These are phyloP conservation scores for Pleurotus cornucopiae DNA, from an alignment of 768 basidiomycete genomes.

Conservation along the genomic window DNA sequence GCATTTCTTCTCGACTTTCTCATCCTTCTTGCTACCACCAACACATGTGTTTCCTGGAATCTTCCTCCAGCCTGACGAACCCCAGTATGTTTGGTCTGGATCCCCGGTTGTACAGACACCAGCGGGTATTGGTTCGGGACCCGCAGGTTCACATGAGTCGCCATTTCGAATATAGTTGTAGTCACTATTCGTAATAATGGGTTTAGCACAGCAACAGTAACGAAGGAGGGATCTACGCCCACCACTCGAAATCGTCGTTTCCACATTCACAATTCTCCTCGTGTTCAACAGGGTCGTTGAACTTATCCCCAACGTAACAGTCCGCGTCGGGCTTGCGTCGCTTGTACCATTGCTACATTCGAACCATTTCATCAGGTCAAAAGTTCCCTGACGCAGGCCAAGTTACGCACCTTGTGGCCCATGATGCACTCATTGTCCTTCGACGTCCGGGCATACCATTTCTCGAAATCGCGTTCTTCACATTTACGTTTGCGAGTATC, in stretches of 20 bases:
- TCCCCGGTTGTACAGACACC: conserved; percentile 54
- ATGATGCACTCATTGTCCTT: conserved; percentile 74
- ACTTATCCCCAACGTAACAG: conserved; percentile 91
- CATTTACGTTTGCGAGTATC: conserved; percentile 69
- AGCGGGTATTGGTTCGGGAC: conserved; percentile 83
- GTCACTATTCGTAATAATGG: conserved; percentile 48
- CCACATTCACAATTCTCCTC: conserved; percentile 82
- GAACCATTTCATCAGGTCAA: background rate
- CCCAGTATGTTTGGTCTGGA: conserved; percentile 62
- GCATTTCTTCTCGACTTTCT: conserved; percentile 68
- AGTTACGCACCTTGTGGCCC: conserved; percentile 76
- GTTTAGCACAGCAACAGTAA: background rate
- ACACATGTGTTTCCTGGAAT: conserved; percentile 91
- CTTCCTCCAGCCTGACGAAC: conserved; percentile 88
- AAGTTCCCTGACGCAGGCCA: background rate
- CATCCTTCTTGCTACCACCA: conserved; percentile 68
- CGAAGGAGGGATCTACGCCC: conserved; percentile 5
- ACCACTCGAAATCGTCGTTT: conserved; percentile 95
- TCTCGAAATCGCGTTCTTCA: conserved; percentile 67
- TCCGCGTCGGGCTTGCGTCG: conserved; percentile 78
- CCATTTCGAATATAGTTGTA: conserved; percentile 83
- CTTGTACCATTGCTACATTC: conserved; percentile 85
- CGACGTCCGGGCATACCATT: conserved; percentile 75
- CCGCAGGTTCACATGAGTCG: conserved; percentile 74
- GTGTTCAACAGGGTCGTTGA: conserved; percentile 76